Evolutionary conservation across 495 filamentous ascomycete species (phyloP), one percentile per base, ranked within the genome.

Genomic region (Lindgomyces ingoldianus): DNA sequence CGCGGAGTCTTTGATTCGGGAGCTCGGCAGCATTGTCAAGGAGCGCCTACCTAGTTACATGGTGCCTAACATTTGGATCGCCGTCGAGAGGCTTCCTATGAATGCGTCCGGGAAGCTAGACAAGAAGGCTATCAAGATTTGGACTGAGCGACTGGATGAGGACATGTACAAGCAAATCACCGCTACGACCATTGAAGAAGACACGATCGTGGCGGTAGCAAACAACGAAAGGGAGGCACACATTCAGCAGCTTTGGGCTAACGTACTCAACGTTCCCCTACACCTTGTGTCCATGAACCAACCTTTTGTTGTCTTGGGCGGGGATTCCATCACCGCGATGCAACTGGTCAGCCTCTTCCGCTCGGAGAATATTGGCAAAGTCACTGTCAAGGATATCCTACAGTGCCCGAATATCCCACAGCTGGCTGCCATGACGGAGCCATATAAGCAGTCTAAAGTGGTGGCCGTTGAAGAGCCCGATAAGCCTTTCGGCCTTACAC

Each of bases 231-330:
- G 16, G 11, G 27, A 24, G 29, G 14, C 18, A 14, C n/a, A 36
- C 10, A 21, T 56, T 8, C 52, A 56, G 52, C 27, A 36, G 21
- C 30, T 56, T 16, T 56, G 52, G 52, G 27, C 52, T 56, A 14
- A 24, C 3, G 52, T 56, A 18, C 52, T 56, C 52, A 56, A 56
- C 19, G 14, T 56, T 25, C 4, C 52, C 26, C 30, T 56, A 1
- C 25, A 56, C n/a, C n/a, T n/a, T n/a, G n/a, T n/a, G n/a, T n/a
- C n/a, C n/a, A n/a, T n/a, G 36, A 49, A 44, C 56, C 52, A 19
- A 57, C 65, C 62, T 47, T 68, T 30, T 51, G 51, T 68, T 24
- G 54, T 54, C 26, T n/a, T 50, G 26, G 47, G 47, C 4, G 47
- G 47, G 18, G 47, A 50, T 24, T 50, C 47, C 16, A 50, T 50